Evolutionary conservation across 2,329 filamentous ascomycete species (phyloP), one percentile per base, ranked within the genome.

Genomic region (Aureobasidium uvarum): DNA sequence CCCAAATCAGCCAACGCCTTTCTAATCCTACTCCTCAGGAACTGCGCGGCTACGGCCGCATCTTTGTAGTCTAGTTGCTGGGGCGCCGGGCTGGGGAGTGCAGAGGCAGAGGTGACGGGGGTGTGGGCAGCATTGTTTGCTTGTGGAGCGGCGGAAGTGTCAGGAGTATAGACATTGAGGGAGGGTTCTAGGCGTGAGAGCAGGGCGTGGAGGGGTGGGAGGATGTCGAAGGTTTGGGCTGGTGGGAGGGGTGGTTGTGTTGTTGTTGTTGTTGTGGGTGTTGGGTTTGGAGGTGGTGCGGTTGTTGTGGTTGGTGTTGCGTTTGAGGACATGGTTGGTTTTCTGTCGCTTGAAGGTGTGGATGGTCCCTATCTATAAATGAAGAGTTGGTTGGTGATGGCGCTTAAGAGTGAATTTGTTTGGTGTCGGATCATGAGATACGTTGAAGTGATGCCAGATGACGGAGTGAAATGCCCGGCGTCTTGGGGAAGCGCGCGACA

Each of bases 221-320:
- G 85, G 70, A 92, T 86, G 80, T 96, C 93, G 79, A 97, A 91
- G 58, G 87, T 86, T 76, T 93, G 89, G 33, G 93, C 90, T 58
- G 90, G 85, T 68, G 95, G 89, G 65, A 89, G 86, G 2, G 84
- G 79, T 38, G 88, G 83, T 66, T 85, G 79, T 68, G 81, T 79
- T 73, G 83, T 65, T 58, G 71, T 23, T 4, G 62, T 51, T 52
- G 68, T 66, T 46, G 71, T 68, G 43, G 71, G 63, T 69, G 63
- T 58, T 60, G 63, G 43, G 36, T 51, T 65, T 45, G 54, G 56
- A 3, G 60, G 28, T 54, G 66, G 36, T 45, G 25, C 25, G 3
- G 71, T 51, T 16, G 64, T 67, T 56, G 66, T 69, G 69, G 59
- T 68, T 69, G 58, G 68, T 69, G 63, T 58, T 60, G 63, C 52